Conservation (phyloP, 2,329 filamentous ascomycete genomes). For the Neurospora crassa region DNA sequence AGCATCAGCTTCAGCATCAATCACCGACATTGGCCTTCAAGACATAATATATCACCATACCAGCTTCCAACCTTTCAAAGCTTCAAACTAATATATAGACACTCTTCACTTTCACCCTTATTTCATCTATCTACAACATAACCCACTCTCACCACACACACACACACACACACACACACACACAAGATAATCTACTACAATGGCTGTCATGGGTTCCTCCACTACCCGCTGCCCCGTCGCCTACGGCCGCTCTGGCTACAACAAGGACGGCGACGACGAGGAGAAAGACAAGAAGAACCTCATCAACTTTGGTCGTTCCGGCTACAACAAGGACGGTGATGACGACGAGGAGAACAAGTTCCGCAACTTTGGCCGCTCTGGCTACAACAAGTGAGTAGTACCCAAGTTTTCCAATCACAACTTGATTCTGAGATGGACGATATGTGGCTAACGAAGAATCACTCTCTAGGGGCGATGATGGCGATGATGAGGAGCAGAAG, state of each 20-base stretch:
- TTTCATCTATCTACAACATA: background rate
- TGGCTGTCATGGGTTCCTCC: slow-evolving; percentile 19
- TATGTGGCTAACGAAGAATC: slow-evolving; percentile 2
- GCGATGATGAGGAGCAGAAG: slow-evolving; percentile 27
- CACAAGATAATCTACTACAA: slow-evolving; percentile 13
- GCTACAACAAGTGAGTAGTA: slow-evolving; percentile 20
- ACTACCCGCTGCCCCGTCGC: slow-evolving; percentile 15
- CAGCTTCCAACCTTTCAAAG: background rate
- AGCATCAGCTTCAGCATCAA: background rate
- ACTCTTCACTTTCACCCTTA: background rate
- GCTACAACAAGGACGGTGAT: slow-evolving; percentile 21
- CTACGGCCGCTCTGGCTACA: slow-evolving; percentile 37
- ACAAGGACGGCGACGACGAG: slow-evolving; percentile 27
- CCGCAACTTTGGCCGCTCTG: slow-evolving; percentile 20
- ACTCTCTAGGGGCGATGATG: slow-evolving; percentile 18
- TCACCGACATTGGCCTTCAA: too few relatives aligned
- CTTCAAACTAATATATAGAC: background rate
- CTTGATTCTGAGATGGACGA: background rate
- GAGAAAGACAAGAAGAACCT: slow-evolving; percentile 22
- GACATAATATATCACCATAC: too few relatives aligned
- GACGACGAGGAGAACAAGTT: slow-evolving; percentile 22
- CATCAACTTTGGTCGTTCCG: slow-evolving; percentile 20
- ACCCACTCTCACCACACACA: slow-evolving; percentile 1
- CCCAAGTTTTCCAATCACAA: background rate
- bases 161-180: too few relatives aligned